These are phyloP conservation scores for Suillus decipiens DNA, from an alignment of 768 basidiomycete genomes.

Conservation along the genomic window DNA sequence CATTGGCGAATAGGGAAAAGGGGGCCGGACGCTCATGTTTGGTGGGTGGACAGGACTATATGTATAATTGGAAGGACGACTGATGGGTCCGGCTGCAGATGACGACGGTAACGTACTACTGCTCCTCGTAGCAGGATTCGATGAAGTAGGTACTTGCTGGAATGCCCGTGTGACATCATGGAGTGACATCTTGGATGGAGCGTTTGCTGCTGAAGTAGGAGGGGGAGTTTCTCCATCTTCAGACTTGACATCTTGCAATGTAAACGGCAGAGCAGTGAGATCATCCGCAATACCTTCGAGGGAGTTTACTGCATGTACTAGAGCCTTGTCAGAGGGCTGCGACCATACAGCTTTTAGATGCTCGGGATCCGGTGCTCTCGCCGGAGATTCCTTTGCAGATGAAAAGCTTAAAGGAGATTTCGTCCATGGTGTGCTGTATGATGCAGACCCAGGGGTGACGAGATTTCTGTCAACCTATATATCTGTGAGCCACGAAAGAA, in stretches of 20 bases:
- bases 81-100: conserved; percentile 34
- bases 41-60: conserved; percentile 45
- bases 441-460: conserved; percentile 46
- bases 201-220: conserved; percentile 48
- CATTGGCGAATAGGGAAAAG: conserved; percentile 65
- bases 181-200: conserved; percentile 73
- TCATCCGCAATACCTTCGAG: conserved; percentile 85
- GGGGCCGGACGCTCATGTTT: conserved; percentile 50
- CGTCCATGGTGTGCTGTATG: conserved; percentile 49
- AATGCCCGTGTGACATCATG: conserved; percentile 86
- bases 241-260: conserved; percentile 82
- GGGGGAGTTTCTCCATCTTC: conserved; percentile 84
- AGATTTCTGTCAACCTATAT: conserved; percentile 45
- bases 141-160: conserved; percentile 77
- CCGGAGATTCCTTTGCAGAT: conserved; percentile 62
- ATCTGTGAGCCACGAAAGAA: conserved; percentile 17
- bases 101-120: conserved; percentile 52
- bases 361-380: conserved; percentile 76
- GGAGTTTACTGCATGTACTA: conserved; percentile 70
- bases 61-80: conserved; percentile 28
- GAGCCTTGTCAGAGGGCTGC: conserved; percentile 71
- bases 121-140: conserved; percentile 47
- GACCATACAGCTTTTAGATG: conserved; percentile 87
- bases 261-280: conserved; percentile 75
- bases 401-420: conserved; percentile 52